Base-by-base conservation (phyloP, 2,329 filamentous ascomycete genomes). In the Ophiostoma triangulosporum region DNA sequence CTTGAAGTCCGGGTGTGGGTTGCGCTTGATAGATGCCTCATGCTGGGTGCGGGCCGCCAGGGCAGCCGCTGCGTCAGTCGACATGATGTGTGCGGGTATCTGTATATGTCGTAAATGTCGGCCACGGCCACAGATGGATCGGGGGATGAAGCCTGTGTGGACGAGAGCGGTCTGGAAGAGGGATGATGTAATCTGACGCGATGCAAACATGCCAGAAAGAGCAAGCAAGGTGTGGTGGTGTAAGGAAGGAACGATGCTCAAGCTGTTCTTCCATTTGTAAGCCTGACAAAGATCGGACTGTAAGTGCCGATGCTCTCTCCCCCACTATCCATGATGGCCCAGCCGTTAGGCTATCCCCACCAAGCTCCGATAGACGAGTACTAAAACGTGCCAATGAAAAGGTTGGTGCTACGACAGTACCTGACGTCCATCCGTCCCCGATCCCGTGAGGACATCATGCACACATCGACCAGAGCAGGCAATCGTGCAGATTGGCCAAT, bases 1-100 rank as follows among this genome's bases (percentile, higher is more conserved):
- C 63, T 87, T 85, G 73, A 91, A 91, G 70, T 91, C 83, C 2
- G 77, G 77, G 67, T 88, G 84, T 1, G 79, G 80, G 66, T 84
- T 86, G 64, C 80, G 78, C 64, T 81, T 71, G 59, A 57, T 78
- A 9, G 52, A 48, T 4, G 58, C 57, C 40, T 62, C 62, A 56
- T 54, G 35, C 33, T 54, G 54, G 6, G 46, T 45, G 49, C 50
- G 52, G 12, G 48, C 54, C 1, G 48, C 50, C 24, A 59, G 52
- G 2, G 36, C 55, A 2, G 53, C 51, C 2, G 45, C 35, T 8
- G 48, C 40, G 17, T 50, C 51, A 4, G 43, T 22, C 24, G 45
- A 11, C 36, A 12, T 8, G 14, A 6, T 38, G 31, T 22, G 27
- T 33, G n/a, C n/a, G n/a, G n/a, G n/a, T n/a, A n/a, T n/a, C n/a